Percentiles rank a stretch among this genome's conserved stretches.
Conservation (phyloP, 2,329 filamentous ascomycete species). For the Fusarium sp. region DNA sequence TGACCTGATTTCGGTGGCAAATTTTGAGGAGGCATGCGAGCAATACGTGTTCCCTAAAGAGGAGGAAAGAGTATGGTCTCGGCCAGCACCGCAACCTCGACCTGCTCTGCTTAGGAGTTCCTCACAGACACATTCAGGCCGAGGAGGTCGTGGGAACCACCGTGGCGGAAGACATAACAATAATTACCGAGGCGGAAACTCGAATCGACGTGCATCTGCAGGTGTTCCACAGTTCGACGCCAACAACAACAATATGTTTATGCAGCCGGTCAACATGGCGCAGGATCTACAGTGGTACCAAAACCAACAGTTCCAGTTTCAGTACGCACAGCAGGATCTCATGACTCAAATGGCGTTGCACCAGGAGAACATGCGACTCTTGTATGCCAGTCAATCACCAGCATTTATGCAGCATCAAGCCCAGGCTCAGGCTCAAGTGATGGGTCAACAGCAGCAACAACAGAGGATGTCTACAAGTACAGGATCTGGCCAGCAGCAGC, state of each 20-base stretch:
- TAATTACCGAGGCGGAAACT: constrained; percentile 56
- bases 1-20: constrained; percentile 79
- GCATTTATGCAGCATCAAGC: constrained; percentile 48
- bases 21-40: constrained; percentile 85
- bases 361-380: constrained; percentile 50
- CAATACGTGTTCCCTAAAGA: constrained; percentile 89
- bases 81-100: constrained; percentile 63
- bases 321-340: constrained; percentile 52
- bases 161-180: constrained; percentile 60
- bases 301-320: constrained; percentile 53
- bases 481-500: constrained; percentile 41
- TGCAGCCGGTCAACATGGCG: constrained; percentile 54
- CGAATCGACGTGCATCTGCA: constrained; percentile 63
- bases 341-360: constrained; percentile 55
- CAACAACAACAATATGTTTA: constrained; percentile 51
- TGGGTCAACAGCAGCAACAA: constrained; percentile 50
- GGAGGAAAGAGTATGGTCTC: constrained; percentile 71
- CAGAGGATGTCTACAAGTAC: constrained; percentile 37
- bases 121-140: constrained; percentile 65
- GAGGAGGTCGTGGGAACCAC: constrained; percentile 60
- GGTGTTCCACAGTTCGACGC: constrained; percentile 62
- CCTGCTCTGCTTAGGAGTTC: constrained; percentile 69
- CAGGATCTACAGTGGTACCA: constrained; percentile 64
- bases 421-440: constrained; percentile 41
- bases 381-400: constrained; percentile 49